Conservation (phyloP, 352 stramenopile species). For the Globisporangium paroecandrum region DNA sequence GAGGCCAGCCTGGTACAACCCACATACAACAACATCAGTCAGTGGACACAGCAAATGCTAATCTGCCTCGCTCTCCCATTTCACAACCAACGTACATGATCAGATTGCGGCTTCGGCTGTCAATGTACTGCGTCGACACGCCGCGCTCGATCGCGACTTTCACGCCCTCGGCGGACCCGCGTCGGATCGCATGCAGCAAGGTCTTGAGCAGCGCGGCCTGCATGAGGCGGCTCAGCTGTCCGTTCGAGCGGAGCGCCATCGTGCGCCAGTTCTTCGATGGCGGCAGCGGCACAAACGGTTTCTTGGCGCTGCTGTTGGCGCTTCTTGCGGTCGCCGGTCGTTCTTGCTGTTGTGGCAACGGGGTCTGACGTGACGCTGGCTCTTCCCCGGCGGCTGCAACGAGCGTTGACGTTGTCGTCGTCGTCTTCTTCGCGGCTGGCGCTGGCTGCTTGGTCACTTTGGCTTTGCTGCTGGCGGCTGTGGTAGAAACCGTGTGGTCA, state of each 20-base stretch:
- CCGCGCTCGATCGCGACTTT: conserved; percentile 83
- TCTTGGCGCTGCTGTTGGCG: conserved; percentile 10
- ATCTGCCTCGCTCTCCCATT: not conserved
- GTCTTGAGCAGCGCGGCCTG: conserved; percentile 83
- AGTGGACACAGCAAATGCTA: not conserved
- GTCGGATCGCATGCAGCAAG: conserved; percentile 75
- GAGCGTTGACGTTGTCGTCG: not conserved
- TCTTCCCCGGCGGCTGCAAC: not conserved
- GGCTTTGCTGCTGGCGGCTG: not conserved
- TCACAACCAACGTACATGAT: conserved; percentile 52
- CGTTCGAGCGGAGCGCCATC: conserved; percentile 56
- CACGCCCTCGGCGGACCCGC: conserved; percentile 75
- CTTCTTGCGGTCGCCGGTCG: conserved; percentile 12
- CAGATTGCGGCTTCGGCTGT: conserved; percentile 75
- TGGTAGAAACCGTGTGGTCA: conserved; percentile 2
- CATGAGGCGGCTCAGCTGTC: conserved; percentile 69
- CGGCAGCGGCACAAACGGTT: conserved; percentile 46
- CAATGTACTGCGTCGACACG: conserved; percentile 71
- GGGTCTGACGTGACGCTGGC: not conserved
- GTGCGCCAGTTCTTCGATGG: conserved; percentile 42
- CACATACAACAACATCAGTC: not conserved
- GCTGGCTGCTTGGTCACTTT: conserved; percentile 4
- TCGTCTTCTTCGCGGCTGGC: not conserved
- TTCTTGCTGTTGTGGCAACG: not conserved
- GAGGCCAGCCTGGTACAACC: conserved; percentile 45